Base-by-base conservation (phyloP, 2,329 filamentous ascomycete species). In the Penicillium sp. region DNA sequence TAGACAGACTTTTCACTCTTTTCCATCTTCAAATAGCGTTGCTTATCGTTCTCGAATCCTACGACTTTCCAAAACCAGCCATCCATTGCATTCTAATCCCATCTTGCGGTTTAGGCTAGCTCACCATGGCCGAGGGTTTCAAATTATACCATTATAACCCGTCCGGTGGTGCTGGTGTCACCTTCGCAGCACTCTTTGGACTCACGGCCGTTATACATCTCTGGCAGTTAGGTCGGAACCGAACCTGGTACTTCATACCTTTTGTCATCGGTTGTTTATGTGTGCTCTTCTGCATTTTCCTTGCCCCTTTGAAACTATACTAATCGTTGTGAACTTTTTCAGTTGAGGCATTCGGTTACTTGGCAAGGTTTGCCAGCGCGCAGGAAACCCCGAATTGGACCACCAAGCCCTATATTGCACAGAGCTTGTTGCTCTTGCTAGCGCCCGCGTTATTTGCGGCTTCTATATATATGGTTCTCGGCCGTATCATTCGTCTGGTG, bases 181-280 rank as follows among this genome's bases (percentile, higher is more conserved):
- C 53, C 1, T 52, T 58, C 41, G 45, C 52, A 6, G 52, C 45
- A 17, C 51, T 76, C 68, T 62, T 63, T 43, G 45, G 40, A 3
- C 55, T 52, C 4, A 53, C 51, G 4, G 50, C 58, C 0, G 43
- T 51, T 2, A 22, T 41, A n/a, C 59, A 56, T 35, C 33, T 33
- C 10, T 56, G 49, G 34, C 55, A 59, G 35, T 39, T 62, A 32
- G 28, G 50, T 28, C 48, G 48, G 19, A 49, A 52, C 24, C 52
- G 52, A 43, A 57, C 53, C 32, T 60, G 59, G 52, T 62, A 59
- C 47, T 59, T 59, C 42, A 57, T 50, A 21, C 56, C 65, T 70
- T 75, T 78, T 53, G 65, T 77, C 49, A 57, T 69, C 3, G 59
- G 75, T 6, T 50, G 54, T 22, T 15, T 49, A 13, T 60, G 60